Evolutionary conservation across 208 protist genomes (phyloP).

Genomic region (Leishmania martiniquensis): DNA sequence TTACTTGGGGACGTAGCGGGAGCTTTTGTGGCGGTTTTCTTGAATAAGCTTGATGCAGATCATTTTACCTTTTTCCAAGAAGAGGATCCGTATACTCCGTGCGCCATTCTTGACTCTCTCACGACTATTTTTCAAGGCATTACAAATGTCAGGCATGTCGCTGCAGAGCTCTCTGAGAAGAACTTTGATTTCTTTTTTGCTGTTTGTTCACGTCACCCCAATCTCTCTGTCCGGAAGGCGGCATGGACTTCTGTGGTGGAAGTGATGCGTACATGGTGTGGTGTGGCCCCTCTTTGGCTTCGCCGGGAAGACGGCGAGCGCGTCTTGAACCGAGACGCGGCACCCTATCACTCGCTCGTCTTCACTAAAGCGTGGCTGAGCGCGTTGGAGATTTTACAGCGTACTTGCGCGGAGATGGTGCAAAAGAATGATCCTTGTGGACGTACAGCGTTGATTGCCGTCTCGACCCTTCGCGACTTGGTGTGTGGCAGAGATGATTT

Average conservation of each 20-base stretch:
- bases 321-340: constrained; percentile 23
- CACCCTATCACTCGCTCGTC: constrained; percentile 28
- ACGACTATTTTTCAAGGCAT: constrained; percentile 42
- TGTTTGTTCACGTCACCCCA: constrained; percentile 32
- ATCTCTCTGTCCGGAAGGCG: constrained; percentile 29
- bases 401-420: constrained; percentile 31
- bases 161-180: constrained; percentile 27
- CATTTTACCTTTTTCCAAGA: constrained; percentile 75
- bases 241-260: constrained; percentile 36
- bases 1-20: constrained; percentile 44
- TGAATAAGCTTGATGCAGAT: constrained; percentile 48
- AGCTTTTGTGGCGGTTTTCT: constrained; percentile 58
- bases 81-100: constrained; percentile 63
- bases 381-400: constrained; percentile 33
- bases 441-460: constrained; percentile 42
- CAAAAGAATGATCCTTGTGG: constrained; percentile 37
- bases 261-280: constrained; percentile 48
- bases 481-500: constrained; percentile 48
- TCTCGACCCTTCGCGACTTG: constrained; percentile 59
- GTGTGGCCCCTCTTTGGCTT: constrained; percentile 25
- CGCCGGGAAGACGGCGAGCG: constrained; percentile 21
- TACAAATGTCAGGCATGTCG: constrained; percentile 38
- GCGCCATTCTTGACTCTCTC: constrained; percentile 42
- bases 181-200: constrained; percentile 38
- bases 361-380: constrained; percentile 51